phyloP scores from a whole-genome alignment of 2,329 filamentous ascomycete genomes.

The Thelonectria olida region DNA sequence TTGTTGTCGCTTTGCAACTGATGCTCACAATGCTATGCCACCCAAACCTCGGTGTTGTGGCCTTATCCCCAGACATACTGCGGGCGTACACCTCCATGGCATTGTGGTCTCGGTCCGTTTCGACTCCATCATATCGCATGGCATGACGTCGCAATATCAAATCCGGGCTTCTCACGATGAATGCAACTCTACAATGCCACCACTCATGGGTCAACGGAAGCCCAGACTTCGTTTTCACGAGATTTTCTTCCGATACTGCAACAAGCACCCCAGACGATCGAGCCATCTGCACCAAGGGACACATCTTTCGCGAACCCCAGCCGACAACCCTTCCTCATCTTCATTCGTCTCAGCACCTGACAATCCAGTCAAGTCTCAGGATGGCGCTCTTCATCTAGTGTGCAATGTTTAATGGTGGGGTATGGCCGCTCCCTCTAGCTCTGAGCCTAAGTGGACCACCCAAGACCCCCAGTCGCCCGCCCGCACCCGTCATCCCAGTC shows the following conservation, averaged over 20 bases:
- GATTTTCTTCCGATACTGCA: not conserved
- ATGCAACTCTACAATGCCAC: not conserved
- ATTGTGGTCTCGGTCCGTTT: slow-evolving; percentile 33
- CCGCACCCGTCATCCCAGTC: slow-evolving; percentile 38
- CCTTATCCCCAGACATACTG: slow-evolving; percentile 6
- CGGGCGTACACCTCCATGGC: slow-evolving; percentile 22
- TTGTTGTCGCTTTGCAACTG: not conserved
- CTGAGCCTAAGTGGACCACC: slow-evolving; percentile 19
- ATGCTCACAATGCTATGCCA: not conserved
- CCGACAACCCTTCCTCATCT: not conserved
- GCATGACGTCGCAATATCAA: slow-evolving; percentile 18
- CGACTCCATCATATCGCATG: slow-evolving; percentile 27
- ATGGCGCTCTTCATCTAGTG: slow-evolving; percentile 18
- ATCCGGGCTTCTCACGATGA: slow-evolving; percentile 6
- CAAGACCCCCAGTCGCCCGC: slow-evolving; percentile 15
- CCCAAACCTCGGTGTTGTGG: too few relatives aligned
- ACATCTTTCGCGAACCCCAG: not conserved
- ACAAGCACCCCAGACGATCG: not conserved
- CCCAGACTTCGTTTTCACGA: not conserved
- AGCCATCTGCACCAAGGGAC: not conserved
- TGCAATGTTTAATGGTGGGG: slow-evolving; percentile 30
- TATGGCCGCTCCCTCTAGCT: slow-evolving; percentile 28
- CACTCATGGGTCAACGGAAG: not conserved
- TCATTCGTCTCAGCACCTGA: not conserved
- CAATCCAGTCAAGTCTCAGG: slow-evolving; percentile 3